These are phyloP conservation scores for Lactarius sp. DNA, from an alignment of 768 basidiomycete species.

Conservation along the genomic window DNA sequence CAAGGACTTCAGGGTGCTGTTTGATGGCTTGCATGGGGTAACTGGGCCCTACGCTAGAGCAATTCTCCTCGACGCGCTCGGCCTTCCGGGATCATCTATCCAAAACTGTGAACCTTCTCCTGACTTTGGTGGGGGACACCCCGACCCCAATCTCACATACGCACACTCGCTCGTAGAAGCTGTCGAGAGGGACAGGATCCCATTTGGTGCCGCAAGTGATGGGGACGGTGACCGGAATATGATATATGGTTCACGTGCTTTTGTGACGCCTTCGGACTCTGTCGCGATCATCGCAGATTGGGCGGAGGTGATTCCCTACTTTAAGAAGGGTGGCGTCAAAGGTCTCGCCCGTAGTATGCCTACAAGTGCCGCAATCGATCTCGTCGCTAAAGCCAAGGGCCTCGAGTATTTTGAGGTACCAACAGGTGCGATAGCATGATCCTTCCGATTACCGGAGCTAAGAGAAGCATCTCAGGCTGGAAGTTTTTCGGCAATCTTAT, in stretches of 20 bases:
- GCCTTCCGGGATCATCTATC: constrained; percentile 70
- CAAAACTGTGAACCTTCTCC: constrained; percentile 91
- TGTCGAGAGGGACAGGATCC: constrained; percentile 81
- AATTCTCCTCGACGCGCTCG: constrained; percentile 79
- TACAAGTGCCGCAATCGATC: constrained; percentile 93
- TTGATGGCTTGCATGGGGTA: constrained; percentile 94
- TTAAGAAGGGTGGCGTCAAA: constrained; percentile 86
- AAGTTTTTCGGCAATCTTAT: constrained; percentile 99
- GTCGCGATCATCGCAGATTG: constrained; percentile 99
- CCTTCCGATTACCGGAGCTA: not conserved
- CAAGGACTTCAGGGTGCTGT: constrained; percentile 77
- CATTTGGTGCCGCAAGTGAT: constrained; percentile 94
- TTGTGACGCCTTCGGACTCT: constrained; percentile 96
- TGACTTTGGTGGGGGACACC: constrained; percentile 97
- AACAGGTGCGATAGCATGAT: constrained; percentile 54
- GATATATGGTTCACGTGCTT: constrained; percentile 98
- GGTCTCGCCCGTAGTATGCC: constrained; percentile 98
- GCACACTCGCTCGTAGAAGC: constrained; percentile 90
- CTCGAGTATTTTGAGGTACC: constrained; percentile 94
- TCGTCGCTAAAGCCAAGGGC: constrained; percentile 91
- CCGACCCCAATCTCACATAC: constrained; percentile 97
- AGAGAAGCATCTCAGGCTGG: constrained; percentile 59
- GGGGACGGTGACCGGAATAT: constrained; percentile 99
- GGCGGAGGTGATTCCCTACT: constrained; percentile 89
- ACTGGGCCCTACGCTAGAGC: constrained; percentile 94